phyloP scores from a whole-genome alignment of 495 filamentous ascomycete genomes.

The Polyplosphaeria fusca region DNA sequence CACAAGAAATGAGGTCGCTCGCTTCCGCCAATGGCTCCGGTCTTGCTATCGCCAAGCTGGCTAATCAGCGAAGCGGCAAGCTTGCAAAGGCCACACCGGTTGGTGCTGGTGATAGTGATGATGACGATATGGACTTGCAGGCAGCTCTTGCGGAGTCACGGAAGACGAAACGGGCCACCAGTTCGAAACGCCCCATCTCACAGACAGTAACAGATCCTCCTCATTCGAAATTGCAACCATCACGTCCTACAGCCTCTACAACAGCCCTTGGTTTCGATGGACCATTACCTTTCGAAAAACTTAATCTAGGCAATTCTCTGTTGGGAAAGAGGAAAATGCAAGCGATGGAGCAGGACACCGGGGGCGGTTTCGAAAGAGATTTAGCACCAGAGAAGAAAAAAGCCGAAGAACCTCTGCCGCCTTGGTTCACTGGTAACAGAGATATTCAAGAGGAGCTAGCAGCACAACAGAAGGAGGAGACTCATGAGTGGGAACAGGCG shows the following conservation, averaged over 20 bases:
- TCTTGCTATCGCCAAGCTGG: slow-evolving; percentile 58
- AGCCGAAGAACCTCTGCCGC: slow-evolving; percentile 65
- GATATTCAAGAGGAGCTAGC: slow-evolving; percentile 40
- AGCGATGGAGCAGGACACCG: slow-evolving; percentile 50
- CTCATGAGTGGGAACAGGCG: slow-evolving; percentile 31
- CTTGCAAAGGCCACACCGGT: slow-evolving; percentile 48
- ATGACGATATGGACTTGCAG: slow-evolving; percentile 62
- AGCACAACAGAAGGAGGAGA: slow-evolving; percentile 39
- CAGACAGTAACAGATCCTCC: neutral
- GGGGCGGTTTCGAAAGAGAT: slow-evolving; percentile 68
- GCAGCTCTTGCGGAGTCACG: slow-evolving; percentile 54
- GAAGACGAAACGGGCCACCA: slow-evolving; percentile 39
- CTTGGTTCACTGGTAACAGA: slow-evolving; percentile 68
- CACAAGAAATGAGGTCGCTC: slow-evolving; percentile 53
- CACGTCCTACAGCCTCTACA: slow-evolving; percentile 18
- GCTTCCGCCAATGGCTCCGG: slow-evolving; percentile 46
- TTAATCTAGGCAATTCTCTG: slow-evolving; percentile 64
- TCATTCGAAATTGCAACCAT: slow-evolving; percentile 18
- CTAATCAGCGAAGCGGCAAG: slow-evolving; percentile 59
- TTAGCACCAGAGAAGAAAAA: slow-evolving; percentile 46
- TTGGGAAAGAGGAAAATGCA: slow-evolving; percentile 50
- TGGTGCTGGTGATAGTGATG: slow-evolving; percentile 50
- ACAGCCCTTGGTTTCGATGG: slow-evolving; percentile 64
- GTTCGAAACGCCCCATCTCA: slow-evolving; percentile 10
- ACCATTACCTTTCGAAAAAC: slow-evolving; percentile 83